Base-by-base conservation (phyloP, 495 filamentous ascomycete genomes). In the Aspergillus mulundensis region DNA sequence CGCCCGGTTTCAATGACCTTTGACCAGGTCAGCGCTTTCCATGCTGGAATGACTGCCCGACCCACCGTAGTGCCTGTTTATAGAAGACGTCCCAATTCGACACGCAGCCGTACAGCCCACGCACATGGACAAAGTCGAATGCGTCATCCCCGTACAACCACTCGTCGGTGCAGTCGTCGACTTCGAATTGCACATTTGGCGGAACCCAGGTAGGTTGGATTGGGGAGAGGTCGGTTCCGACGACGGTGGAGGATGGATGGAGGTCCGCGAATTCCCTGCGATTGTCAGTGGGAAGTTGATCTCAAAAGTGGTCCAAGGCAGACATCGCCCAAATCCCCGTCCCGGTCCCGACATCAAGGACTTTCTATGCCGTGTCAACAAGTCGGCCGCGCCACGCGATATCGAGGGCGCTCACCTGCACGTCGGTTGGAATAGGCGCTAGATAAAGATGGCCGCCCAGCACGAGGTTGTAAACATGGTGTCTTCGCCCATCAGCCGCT, bases 1-100 rank as follows among this genome's bases (percentile, higher is more conserved):
- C 76, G 7, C 70, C 72, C 0, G 74, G 72, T n/a, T 68, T 66
- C 1, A 77, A 61, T 43, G 73, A 66, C 14, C 21, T 44, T 47
- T 1, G 5, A 15, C 3, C 16, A 19, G 2, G 8, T 34, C 16
- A 34, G 21, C 15, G 15, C 25, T 14, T 14, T 15, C 2, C 5
- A 10, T 36, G 3, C 8, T 15, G 5, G 2, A 15, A 36, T 2
- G 32, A 2, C 7, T 2, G 5, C 32, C 12, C 32, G 15, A 48
- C 28, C 1, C 24, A 59, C 57, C 3, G 19, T 1, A 44, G 47
- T 15, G 45, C 54, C 40, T 50, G 43, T 11, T 47, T 34, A 34
- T 52, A 52, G 16, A 54, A 45, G 2, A 18, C 30, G 21, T 53
- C 42, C 59, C 54, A 56, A 21, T 53, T 53, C 5, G 32, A 24